Evolutionary conservation across 208 protist genomes (phyloP).

Genomic region (Leptomonas pyrrhocoris): DNA sequence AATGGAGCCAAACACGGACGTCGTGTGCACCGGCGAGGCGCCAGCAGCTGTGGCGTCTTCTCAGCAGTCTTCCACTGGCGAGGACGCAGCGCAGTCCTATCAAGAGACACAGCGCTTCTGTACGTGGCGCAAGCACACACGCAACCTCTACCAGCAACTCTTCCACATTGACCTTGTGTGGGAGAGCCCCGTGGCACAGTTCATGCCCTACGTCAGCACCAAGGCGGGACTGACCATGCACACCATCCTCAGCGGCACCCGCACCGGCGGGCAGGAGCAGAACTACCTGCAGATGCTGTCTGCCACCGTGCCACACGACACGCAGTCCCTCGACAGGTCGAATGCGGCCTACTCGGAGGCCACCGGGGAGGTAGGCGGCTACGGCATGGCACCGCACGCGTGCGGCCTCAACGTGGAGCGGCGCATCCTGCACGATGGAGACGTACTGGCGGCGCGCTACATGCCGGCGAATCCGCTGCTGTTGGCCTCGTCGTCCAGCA

Average conservation of each 20-base stretch:
- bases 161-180: conserved; percentile 89
- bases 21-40: conserved; percentile 10
- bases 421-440: conserved; percentile 87
- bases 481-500: conserved; percentile 73
- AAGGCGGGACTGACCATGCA: conserved; percentile 67
- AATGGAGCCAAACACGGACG: conserved; percentile 18
- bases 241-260: conserved; percentile 75
- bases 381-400: conserved; percentile 78
- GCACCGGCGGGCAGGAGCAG: conserved; percentile 86
- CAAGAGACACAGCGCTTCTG: conserved; percentile 75
- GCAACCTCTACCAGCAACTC: conserved; percentile 87
- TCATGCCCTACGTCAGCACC: conserved; percentile 84
- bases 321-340: conserved; percentile 46
- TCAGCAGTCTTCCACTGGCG: conserved; percentile 12
- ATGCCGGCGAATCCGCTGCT: conserved; percentile 89
- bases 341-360: conserved; percentile 71
- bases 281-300: conserved; percentile 81
- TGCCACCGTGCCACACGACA: conserved; percentile 59
- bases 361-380: conserved; percentile 91
- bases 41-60: conserved; percentile 13
- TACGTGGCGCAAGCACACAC: conserved; percentile 90
- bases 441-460: conserved; percentile 82
- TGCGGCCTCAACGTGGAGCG: conserved; percentile 75
- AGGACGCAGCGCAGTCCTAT: conserved; percentile 43
- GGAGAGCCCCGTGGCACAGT: conserved; percentile 74